Conservation (phyloP, 345 rosid genomes). For the Populus nigra region DNA sequence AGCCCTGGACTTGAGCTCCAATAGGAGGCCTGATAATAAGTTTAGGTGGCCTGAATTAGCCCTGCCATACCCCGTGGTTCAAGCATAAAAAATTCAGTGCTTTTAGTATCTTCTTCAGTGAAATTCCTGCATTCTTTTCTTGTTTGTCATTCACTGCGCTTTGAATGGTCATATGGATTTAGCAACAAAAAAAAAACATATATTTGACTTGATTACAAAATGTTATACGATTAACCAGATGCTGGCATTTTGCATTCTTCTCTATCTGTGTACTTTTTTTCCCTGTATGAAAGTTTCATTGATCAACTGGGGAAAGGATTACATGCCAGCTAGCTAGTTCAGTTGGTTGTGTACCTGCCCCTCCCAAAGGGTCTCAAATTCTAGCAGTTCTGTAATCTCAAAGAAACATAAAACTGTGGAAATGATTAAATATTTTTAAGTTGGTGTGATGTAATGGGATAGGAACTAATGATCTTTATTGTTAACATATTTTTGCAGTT, state of each 20-base stretch:
- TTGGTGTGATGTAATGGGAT: neutral
- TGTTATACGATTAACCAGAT: neutral
- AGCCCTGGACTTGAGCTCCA: neutral
- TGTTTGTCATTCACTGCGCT: neutral
- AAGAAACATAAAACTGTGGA: neutral
- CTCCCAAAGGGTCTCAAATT: neutral
- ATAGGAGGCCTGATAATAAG: neutral
- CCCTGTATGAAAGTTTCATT: neutral
- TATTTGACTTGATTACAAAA: no score
- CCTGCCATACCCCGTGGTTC: neutral
- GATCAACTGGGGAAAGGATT: no score
- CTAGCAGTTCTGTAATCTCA: neutral
- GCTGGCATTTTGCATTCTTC: neutral
- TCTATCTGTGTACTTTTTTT: neutral
- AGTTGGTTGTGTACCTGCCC: neutral
- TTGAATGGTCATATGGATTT: neutral
- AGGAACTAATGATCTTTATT: neutral
- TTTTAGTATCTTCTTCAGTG: neutral
- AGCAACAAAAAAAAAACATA: no score
- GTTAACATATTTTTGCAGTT: conserved; percentile 8
- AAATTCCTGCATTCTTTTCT: neutral
- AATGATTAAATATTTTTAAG: neutral
- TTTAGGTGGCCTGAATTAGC: neutral
- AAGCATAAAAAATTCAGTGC: neutral
- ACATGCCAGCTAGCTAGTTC: neutral